A percentile compares a stretch with the other conserved stretches of the same genome.
These are phyloP conservation scores for Termitomyces sp. DNA, from an alignment of 768 basidiomycete genomes.

Conservation along the genomic window DNA sequence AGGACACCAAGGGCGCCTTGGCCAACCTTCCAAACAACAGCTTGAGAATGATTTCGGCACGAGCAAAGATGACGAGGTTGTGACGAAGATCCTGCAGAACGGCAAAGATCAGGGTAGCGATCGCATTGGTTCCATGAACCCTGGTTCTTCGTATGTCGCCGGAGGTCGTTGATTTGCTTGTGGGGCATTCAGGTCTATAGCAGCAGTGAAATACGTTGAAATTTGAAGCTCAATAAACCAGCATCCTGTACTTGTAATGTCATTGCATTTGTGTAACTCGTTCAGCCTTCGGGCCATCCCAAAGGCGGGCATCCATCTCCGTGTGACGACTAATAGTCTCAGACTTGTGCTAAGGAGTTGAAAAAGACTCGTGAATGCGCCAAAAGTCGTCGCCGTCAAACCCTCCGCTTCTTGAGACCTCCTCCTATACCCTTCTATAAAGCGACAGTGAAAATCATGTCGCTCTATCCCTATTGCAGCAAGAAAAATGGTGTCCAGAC, in stretches of 20 bases:
- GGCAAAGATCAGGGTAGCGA: slow-evolving; percentile 59
- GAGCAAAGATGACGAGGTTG: slow-evolving; percentile 60
- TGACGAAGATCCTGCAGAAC: slow-evolving; percentile 54
- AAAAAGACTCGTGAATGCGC: not conserved
- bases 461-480: not conserved
- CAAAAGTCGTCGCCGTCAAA: not conserved
- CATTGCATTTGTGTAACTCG: not conserved
- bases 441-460: not conserved
- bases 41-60: slow-evolving; percentile 72
- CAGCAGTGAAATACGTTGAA: not conserved
- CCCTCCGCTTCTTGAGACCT: not conserved
- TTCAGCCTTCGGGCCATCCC: too few species aligned
- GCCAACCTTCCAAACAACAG: slow-evolving; percentile 77
- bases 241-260: not conserved
- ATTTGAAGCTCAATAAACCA: not conserved
- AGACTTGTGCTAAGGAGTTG: not conserved
- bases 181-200: not conserved
- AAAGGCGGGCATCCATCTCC: not conserved
- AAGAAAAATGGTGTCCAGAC: not conserved
- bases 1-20: slow-evolving; percentile 75
- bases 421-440: slow-evolving; percentile 5
- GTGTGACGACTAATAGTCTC: not conserved
- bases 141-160: slow-evolving; percentile 18
- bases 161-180: slow-evolving; percentile 13
- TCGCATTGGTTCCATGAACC: slow-evolving; percentile 26